Base-by-base conservation (phyloP, 1,139 yeast genomes). In the Geotrichum siamense region DNA sequence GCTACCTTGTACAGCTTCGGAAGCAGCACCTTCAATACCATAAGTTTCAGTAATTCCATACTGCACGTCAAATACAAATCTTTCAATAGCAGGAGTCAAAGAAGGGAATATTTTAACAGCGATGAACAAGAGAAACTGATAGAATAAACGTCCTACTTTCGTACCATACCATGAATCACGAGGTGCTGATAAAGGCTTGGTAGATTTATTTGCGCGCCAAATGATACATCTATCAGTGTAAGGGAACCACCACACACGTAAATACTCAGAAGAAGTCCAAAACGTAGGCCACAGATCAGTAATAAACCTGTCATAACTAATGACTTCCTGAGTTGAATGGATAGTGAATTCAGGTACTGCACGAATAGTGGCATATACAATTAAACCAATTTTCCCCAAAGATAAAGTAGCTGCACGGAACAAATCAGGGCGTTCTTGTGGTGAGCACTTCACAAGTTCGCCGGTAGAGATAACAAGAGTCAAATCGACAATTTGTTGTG, bases 171-270 rank as follows among this genome's bases (percentile, higher is more conserved):
- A 87, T 30, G 93, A 79, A 28, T 72, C 71, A 55, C 85, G 71
- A 32, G 91, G 86, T 1, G 65, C 71, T n/a, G 83, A 73, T 38
- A 78, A 65, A 1, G 81, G 75, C 36, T 81, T 84, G 17, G 74
- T 65, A 2, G 80, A 69, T 59, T 85, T 85, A 36, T 77, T 70
- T 25, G 94, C 97, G 58, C 94, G 76, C 96, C 97, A 91, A 42
- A 87, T 68, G 28, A 87, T 79, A 67, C 95, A 85, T 56, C 81
- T 81, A 45, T 76, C 76, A 19, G 93, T 74, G 62, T 91, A 91
- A 1, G 98, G 98, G 63, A 84, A 91, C 97, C 98, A 91, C 97
- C 97, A 91, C 41, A 87, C 76, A 52, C 97, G 75, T 37, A 86
- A 81, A 57, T 79, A 91, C 65, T 91, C 98, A n/a, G 89, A 75